Conservation (phyloP, 129 eudicot species). For the Pseudognaphalium luteoalbum region DNA sequence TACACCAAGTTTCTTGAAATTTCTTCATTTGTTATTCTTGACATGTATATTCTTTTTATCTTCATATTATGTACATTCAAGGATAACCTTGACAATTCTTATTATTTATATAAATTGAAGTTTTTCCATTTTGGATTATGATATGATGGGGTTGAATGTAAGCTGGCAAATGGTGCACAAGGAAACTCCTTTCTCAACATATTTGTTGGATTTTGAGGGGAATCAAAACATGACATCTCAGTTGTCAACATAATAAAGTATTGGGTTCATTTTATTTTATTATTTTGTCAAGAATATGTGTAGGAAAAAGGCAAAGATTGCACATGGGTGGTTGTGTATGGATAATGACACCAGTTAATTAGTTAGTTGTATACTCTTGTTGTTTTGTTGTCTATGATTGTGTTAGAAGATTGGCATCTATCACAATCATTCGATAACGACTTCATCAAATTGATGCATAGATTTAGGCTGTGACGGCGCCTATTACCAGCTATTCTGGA, state of each 20-base stretch:
- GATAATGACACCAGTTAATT: constrained; percentile 20
- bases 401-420: constrained; percentile 4
- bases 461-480: constrained; percentile 20
- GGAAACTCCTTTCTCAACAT: background rate
- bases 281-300: background rate
- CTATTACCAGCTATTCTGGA: constrained; percentile 16
- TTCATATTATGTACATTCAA: constrained; percentile 23
- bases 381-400: constrained; percentile 6
- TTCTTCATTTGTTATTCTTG: constrained; percentile 8
- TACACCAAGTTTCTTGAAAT: constrained; percentile 14
- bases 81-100: background rate
- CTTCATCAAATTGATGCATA: constrained; percentile 9
- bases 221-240: constrained; percentile 33
- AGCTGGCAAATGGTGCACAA: constrained; percentile 27
- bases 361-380: background rate
- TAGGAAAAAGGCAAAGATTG: constrained; percentile 24
- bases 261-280: constrained; percentile 10
- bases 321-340: constrained; percentile 31
- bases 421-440: constrained; percentile 13
- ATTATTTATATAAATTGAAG: background rate
- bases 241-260: constrained; percentile 24
- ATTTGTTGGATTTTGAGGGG: constrained; percentile 8
- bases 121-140: background rate
- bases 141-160: constrained; percentile 5
- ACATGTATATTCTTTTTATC: constrained; percentile 17